Percentiles rank a stretch among this genome's conserved stretches.
These are phyloP conservation scores for Peltaster fructicola DNA, from an alignment of 2,329 filamentous ascomycete genomes.

Conservation along the genomic window DNA sequence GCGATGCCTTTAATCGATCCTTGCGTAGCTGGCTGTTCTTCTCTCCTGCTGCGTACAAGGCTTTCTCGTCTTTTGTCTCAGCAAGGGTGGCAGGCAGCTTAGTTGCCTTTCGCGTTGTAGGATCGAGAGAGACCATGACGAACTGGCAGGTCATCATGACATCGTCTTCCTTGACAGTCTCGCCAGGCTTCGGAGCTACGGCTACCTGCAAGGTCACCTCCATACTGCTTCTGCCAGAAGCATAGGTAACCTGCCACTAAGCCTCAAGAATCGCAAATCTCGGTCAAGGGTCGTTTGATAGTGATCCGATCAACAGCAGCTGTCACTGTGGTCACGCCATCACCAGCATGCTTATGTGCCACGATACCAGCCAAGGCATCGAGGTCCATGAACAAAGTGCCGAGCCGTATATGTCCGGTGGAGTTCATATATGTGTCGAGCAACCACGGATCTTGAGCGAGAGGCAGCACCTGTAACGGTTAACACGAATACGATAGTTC, in stretches of 20 bases:
- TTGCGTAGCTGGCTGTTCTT: slow-evolving; percentile 51
- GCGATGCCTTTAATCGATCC: slow-evolving; percentile 38
- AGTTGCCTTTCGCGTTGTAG: slow-evolving; percentile 46
- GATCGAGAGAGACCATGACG: slow-evolving; percentile 61
- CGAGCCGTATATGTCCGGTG: slow-evolving; percentile 55
- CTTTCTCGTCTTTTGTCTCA: slow-evolving; percentile 47
- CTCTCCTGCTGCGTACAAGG: slow-evolving; percentile 44
- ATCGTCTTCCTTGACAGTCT: slow-evolving; percentile 39
- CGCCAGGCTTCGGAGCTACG: slow-evolving; percentile 43
- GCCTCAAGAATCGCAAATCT: slow-evolving; percentile 66
- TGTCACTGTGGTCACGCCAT: slow-evolving; percentile 44
- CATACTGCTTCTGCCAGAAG: slow-evolving; percentile 54
- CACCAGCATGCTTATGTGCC: slow-evolving; percentile 55
- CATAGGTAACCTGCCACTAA: slow-evolving; percentile 51
- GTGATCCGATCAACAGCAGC: slow-evolving; percentile 47
- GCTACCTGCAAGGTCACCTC: slow-evolving; percentile 60
- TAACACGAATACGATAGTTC: no score
- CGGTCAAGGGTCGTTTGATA: slow-evolving; percentile 53
- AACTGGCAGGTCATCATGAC: slow-evolving; percentile 55
- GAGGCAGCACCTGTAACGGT: slow-evolving; percentile 49
- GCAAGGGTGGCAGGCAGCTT: slow-evolving; percentile 42
- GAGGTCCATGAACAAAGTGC: slow-evolving; percentile 62
- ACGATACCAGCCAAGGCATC: slow-evolving; percentile 62
- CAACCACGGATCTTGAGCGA: slow-evolving; percentile 59
- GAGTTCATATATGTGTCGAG: slow-evolving; percentile 64